Evolutionary conservation across 371 early-diverging fungal genomes (phyloP).

Genomic region (Mucor irregularis): DNA sequence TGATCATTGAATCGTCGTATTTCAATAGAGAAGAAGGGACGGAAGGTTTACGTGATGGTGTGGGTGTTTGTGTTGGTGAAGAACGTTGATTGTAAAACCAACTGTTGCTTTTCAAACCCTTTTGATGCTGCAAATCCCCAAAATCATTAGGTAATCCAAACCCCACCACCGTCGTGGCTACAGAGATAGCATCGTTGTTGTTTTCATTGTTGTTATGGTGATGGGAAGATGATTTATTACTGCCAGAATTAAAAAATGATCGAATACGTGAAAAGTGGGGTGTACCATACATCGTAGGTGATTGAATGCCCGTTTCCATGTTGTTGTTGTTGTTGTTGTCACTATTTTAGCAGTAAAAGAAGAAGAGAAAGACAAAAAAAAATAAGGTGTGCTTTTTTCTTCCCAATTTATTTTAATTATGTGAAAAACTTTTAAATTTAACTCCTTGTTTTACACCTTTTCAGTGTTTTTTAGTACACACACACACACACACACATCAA

Average conservation of each 20-base stretch:
- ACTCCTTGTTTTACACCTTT: too few species aligned
- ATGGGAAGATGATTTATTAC: not conserved
- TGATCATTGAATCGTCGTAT: constrained; percentile 4
- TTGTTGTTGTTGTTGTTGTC: not conserved
- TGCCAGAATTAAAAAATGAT: constrained; percentile 12
- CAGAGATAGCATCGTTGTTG: not conserved
- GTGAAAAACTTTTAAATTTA: too few species aligned
- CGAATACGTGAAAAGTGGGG: constrained; percentile 26
- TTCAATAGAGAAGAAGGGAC: too few species aligned
- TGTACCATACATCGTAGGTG: constrained; percentile 28
- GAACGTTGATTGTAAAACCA: constrained; percentile 18
- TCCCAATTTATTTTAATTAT: too few species aligned
- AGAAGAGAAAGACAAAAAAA: constrained; percentile 3
- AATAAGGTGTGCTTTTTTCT: not conserved
- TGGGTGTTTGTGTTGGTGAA: constrained; percentile 4
- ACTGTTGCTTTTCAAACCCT: constrained; percentile 19
- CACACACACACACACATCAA: too few species aligned
- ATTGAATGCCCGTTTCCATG: constrained; percentile 17
- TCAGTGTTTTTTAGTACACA: too few species aligned
- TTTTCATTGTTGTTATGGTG: not conserved
- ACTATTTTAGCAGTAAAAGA: not conserved
- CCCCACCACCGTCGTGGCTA: constrained; percentile 3
- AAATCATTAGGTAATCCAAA: constrained; percentile 27
- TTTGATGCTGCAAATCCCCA: constrained; percentile 24
- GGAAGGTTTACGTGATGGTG: too few species aligned